These are phyloP conservation scores for Aspergillus affinis DNA, from an alignment of 495 filamentous ascomycete species.

Conservation along the genomic window DNA sequence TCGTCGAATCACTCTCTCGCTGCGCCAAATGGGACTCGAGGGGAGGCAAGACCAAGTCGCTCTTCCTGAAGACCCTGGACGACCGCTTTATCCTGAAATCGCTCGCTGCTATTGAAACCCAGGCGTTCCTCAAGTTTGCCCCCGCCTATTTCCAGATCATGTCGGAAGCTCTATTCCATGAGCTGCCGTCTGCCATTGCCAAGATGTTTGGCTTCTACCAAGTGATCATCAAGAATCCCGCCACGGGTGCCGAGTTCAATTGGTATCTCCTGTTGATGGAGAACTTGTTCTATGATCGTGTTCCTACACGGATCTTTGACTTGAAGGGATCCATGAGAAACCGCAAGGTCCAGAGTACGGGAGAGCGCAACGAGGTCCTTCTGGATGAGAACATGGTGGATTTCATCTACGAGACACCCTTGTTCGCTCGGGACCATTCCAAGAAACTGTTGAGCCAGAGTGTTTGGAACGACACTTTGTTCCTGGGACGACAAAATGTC, in stretches of 20 bases:
- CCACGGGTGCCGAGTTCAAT: constrained; percentile 90
- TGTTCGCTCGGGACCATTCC: constrained; percentile 90
- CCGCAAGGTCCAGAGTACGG: constrained; percentile 90
- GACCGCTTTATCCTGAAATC: constrained; percentile 92
- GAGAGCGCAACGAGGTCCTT: constrained; percentile 92
- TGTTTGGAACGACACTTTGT: constrained; percentile 95
- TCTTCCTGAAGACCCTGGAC: constrained; percentile 97
- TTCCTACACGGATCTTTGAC: constrained; percentile 91
- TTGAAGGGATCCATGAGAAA: constrained; percentile 99
- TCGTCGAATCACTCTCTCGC: constrained; percentile 90
- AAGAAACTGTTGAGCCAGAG: constrained; percentile 82
- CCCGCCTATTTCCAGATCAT: constrained; percentile 97
- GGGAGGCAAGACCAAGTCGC: constrained; percentile 94
- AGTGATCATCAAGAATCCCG: constrained; percentile 91
- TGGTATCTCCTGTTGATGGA: constrained; percentile 96
- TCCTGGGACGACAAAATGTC: constrained; percentile 86
- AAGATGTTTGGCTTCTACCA: constrained; percentile 99
- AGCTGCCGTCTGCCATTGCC: constrained; percentile 93
- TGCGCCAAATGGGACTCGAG: constrained; percentile 99
- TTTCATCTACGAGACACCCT: constrained; percentile 94
- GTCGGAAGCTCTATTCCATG: constrained; percentile 93
- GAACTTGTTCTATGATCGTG: constrained; percentile 96
- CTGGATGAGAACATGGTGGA: constrained; percentile 99
- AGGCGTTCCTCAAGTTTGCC: constrained; percentile 91
- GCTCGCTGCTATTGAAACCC: constrained; percentile 83